Percentiles rank a stretch among this genome's conserved stretches.
These are phyloP conservation scores for Solanum hybrid DNA, from an alignment of 305 asterid genomes.

Conservation along the genomic window DNA sequence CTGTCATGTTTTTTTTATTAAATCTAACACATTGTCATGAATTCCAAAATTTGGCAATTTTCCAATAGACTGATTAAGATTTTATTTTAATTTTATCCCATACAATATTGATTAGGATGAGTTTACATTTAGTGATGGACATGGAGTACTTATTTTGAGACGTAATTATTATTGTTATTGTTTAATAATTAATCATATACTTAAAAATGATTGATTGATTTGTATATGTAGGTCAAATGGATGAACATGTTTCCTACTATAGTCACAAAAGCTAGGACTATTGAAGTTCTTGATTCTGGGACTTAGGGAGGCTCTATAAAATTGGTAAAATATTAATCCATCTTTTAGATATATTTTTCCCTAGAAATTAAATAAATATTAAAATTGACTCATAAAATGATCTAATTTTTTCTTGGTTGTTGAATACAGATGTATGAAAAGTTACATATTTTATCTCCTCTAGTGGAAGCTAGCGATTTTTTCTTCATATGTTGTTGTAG, in stretches of 20 bases:
- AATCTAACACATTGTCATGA: neutral
- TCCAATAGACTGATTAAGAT: neutral
- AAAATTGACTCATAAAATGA: neutral
- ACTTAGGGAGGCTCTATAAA: conserved; percentile 34
- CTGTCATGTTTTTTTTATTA: neutral
- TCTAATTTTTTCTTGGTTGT: neutral
- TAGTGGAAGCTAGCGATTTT: neutral
- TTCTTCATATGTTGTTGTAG: neutral
- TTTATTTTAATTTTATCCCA: neutral
- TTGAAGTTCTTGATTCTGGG: conserved; percentile 42
- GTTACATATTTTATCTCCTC: neutral
- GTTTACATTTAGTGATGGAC: neutral
- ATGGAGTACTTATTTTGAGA: neutral
- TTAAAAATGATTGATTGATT: no score
- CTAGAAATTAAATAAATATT: neutral
- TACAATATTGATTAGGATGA: neutral
- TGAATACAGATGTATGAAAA: neutral
- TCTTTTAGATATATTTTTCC: neutral
- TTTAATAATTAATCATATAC: neutral
- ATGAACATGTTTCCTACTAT: conserved; percentile 50
- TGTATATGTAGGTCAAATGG: conserved; percentile 35
- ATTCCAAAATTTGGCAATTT: neutral
- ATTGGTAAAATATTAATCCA: conserved; percentile 24
- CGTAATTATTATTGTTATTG: neutral
- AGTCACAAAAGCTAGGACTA: conserved; percentile 35